Conservation (phyloP, 1,284 basidiomycete genomes). For the Leccinum insolens region DNA sequence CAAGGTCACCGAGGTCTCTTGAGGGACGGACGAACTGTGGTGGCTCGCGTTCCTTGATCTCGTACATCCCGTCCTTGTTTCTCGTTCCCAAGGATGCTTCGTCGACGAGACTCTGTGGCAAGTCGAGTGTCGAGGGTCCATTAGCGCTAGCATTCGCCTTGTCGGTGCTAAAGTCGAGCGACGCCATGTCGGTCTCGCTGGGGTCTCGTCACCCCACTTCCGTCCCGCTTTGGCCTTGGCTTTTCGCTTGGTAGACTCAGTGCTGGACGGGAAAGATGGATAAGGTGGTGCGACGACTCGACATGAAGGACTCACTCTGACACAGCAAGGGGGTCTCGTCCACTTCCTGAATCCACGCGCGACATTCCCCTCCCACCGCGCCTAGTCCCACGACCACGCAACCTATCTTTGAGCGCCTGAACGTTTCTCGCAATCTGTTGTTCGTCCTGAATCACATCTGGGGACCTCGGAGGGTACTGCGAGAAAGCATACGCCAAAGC, state of each 20-base stretch:
- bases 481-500: neutral
- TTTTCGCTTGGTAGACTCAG: slow-evolving; percentile 65
- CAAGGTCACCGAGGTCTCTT: neutral
- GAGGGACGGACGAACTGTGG: slow-evolving; percentile 23
- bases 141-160: slow-evolving; percentile 40
- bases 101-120: slow-evolving; percentile 74
- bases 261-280: slow-evolving; percentile 42
- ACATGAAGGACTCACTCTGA: slow-evolving; percentile 69
- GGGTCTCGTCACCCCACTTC: slow-evolving; percentile 88
- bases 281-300: slow-evolving; percentile 2
- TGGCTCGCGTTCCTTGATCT: slow-evolving; percentile 75
- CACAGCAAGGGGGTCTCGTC: slow-evolving; percentile 60
- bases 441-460: slow-evolving; percentile 66
- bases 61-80: slow-evolving; percentile 86
- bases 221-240: slow-evolving; percentile 77
- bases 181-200: slow-evolving; percentile 87
- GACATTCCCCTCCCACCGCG: slow-evolving; percentile 54
- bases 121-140: slow-evolving; percentile 47
- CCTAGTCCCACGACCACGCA: slow-evolving; percentile 69
- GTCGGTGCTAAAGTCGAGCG: slow-evolving; percentile 82
- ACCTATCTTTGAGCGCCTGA: slow-evolving; percentile 83
- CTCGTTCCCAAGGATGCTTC: slow-evolving; percentile 79
- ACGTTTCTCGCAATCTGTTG: slow-evolving; percentile 93
- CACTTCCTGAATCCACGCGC: slow-evolving; percentile 55
- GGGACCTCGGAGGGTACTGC: slow-evolving; percentile 60